Conservation (phyloP, 352 stramenopile species). For the Phytopythium litorale region DNA sequence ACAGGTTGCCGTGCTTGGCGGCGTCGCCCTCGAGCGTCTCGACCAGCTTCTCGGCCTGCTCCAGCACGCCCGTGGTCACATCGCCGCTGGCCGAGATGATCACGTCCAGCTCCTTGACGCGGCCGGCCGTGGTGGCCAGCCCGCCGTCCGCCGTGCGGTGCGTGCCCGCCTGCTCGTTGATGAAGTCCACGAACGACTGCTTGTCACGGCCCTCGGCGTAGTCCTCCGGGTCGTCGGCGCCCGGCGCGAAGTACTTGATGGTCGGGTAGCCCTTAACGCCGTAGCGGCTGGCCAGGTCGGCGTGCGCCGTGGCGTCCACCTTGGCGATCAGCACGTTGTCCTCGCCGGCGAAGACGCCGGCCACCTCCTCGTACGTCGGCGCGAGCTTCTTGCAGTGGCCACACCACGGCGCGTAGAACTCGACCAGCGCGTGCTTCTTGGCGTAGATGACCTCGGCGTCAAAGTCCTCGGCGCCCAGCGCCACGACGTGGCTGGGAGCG, state of each 20-base stretch:
- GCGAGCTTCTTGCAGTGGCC: conserved; percentile 92
- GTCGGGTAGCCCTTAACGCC: conserved; percentile 90
- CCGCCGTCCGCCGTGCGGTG: conserved; percentile 72
- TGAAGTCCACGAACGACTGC: conserved; percentile 82
- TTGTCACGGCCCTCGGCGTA: conserved; percentile 86
- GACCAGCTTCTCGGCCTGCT: conserved; percentile 68
- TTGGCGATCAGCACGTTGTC: conserved; percentile 82
- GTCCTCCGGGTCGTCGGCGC: conserved; percentile 76
- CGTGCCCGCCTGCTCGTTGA: conserved; percentile 90
- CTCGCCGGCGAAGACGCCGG: conserved; percentile 66
- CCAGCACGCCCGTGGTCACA: conserved; percentile 61
- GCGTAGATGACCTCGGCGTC: conserved; percentile 76
- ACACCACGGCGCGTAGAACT: conserved; percentile 95
- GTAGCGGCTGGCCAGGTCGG: conserved; percentile 64
- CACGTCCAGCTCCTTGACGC: conserved; percentile 79
- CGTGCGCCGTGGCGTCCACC: conserved; percentile 72
- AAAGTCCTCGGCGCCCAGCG: conserved; percentile 64
- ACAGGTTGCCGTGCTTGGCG: conserved; percentile 79
- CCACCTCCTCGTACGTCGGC: conserved; percentile 87
- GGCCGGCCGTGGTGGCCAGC: conserved; percentile 70
- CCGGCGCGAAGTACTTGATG: conserved; percentile 89
- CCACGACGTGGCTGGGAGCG: conserved; percentile 58
- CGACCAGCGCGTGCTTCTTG: conserved; percentile 87
- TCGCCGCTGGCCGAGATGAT: conserved; percentile 74
- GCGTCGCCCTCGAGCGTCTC: conserved; percentile 62